These are phyloP conservation scores for Ophiostoma angusticollis DNA, from an alignment of 2,329 filamentous ascomycete species.

Conservation along the genomic window DNA sequence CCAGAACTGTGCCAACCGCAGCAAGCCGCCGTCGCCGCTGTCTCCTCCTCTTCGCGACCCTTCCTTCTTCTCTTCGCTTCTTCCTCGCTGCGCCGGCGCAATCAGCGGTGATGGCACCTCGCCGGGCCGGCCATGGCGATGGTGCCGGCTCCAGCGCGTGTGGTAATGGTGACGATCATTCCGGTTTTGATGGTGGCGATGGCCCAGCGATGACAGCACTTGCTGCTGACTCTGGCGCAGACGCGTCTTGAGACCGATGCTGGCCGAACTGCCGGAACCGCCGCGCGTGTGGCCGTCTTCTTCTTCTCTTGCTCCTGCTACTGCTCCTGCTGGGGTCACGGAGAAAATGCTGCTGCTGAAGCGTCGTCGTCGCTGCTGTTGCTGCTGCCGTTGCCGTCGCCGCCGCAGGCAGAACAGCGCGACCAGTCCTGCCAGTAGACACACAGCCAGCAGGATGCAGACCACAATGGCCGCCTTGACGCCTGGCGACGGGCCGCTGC, in stretches of 20 bases:
- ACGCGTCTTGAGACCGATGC: conserved; percentile 14
- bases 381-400: conserved; percentile 7
- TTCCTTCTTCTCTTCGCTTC: no score
- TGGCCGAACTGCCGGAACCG: neutral
- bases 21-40: no score
- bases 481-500: conserved; percentile 19
- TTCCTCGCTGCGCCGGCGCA: no score
- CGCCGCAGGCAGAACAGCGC: conserved; percentile 26
- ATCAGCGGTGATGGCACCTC: conserved; percentile 31
- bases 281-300: no score
- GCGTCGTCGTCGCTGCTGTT: conserved; percentile 2
- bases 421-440: conserved; percentile 25
- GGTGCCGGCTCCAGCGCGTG: no score
- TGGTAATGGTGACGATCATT: no score
- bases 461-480: conserved; percentile 34
- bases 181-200: no score
- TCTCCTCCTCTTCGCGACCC: no score
- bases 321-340: no score
- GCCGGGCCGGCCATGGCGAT: conserved; percentile 6
- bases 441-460: conserved; percentile 26
- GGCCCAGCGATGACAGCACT: conserved; percentile 7
- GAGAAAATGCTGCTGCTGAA: neutral
- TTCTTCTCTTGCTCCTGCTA: neutral
- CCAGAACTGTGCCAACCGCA: no score
- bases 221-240: conserved; percentile 2